Conservation (phyloP, 1,139 yeast species). For the Suhomyces terraborum region DNA sequence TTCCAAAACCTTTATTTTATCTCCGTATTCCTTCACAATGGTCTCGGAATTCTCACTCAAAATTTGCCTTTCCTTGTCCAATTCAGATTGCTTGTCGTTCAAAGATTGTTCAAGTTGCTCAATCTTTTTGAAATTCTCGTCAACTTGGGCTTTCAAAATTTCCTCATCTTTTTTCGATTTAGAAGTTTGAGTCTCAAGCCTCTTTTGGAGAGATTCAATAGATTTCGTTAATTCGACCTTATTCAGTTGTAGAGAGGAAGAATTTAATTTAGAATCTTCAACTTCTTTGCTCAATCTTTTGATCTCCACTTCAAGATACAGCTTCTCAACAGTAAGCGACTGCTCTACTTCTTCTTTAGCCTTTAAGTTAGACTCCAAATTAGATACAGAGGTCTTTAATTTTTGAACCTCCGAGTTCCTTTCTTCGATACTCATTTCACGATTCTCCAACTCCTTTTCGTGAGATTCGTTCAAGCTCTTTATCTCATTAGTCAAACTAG, state of each 20-base stretch:
- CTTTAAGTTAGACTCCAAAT: neutral
- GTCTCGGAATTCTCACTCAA: conserved; percentile 53
- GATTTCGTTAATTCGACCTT: neutral
- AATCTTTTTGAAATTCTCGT: conserved; percentile 16
- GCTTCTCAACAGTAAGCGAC: neutral
- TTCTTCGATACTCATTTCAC: neutral
- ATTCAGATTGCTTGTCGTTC: conserved; percentile 38
- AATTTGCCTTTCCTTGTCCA: conserved; percentile 53
- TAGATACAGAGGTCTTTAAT: neutral
- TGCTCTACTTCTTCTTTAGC: neutral
- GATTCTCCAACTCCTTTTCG: neutral
- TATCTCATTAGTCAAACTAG: neutral
- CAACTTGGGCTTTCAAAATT: conserved; percentile 8
- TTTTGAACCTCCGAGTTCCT: neutral
- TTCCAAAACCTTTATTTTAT: conserved; percentile 40
- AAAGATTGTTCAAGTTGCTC: conserved; percentile 22
- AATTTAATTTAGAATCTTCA: conserved; percentile 1
- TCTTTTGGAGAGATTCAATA: conserved; percentile 7
- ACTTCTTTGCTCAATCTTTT: neutral
- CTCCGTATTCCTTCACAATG: conserved; percentile 49
- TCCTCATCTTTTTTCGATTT: conserved; percentile 12
- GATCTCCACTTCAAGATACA: neutral
- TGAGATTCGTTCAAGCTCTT: neutral
- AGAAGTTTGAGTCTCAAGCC: conserved; percentile 9
- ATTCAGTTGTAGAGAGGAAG: conserved; percentile 1